Base-by-base conservation (phyloP, 208 protist genomes). In the Leishmania lainsoni region DNA sequence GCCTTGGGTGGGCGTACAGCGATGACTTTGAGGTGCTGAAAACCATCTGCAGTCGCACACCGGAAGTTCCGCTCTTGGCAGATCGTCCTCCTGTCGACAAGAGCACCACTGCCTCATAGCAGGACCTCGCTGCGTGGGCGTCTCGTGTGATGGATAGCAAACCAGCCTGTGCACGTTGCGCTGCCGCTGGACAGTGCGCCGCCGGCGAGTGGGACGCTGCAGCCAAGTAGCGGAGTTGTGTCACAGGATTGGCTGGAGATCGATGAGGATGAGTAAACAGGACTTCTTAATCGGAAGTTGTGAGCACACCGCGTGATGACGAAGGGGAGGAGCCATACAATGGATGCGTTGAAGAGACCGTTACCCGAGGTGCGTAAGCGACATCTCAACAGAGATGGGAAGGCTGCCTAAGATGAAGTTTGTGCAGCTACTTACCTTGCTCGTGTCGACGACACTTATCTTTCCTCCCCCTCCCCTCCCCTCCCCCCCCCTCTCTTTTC, bases 21-120 rank as follows among this genome's bases (percentile, higher is more conserved):
- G 88, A 94, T 20, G 87, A 92, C 29, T 94, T 90, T 75, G 87
- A 91, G n/a, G 71, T 81, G 59, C 59, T 91, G 75, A 90, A 89
- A 83, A 32, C 54, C 12, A 63, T 26, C 12, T 76, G 76, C 32
- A 39, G 22, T 39, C 75, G 48, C n/a, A 52, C 49, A 4, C 63
- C 70, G 42, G 58, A 61, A 17, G 59, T 76, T 32, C 81, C 76
- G 66, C 83, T 83, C 65, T 61, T 83, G 39, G 52, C 75, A 16
- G 42, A 78, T 49, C 61, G 63, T 17, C 49, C 80, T 3, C 32
- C 71, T 63, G 35, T n/a, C 32, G 35, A 10, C 9, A 59, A 48
- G 16, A 83, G 71, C 49, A 75, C 73, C 10, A 59, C 78, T 9
- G 54, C 68, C 22, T 61, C 68, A 54, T 59, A 65, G 45, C 72